Base-by-base conservation (phyloP, 2,329 filamentous ascomycete genomes). In the Stachybotrys echinatus region DNA sequence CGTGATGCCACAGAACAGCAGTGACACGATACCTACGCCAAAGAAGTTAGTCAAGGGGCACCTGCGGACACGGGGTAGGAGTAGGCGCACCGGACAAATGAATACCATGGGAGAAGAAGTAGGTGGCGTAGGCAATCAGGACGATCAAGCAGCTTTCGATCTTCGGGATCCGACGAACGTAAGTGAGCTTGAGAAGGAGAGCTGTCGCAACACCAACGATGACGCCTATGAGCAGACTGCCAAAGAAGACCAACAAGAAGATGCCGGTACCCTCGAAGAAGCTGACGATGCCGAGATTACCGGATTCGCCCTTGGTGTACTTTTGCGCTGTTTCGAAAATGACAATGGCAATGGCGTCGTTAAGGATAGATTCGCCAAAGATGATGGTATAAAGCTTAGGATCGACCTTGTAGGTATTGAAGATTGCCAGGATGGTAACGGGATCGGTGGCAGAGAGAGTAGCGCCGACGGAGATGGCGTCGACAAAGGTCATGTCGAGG, bases 361-460 rank as follows among this genome's bases (percentile, higher is more conserved):
- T 99, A 50, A 99, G 75, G 53, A 99, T 97, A 7, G 92, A 95
- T 72, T 99, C 94, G 65, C 94, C 94, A 68, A 99, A 99, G 58
- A 99, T 99, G 66, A 99, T 85, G 23, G 94, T 99, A 73, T 99
- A 99, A 18, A 99, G 81, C 72, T 97, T 97, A 3, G 94, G 94
- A 62, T 99, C 94, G 61, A 99, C 94, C 72, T 97, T 97, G 81
- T 97, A 99, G 2, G 94, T 88, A 69, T 96, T 97, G 81, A 99
- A 99, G 59, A 99, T 99, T 66, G 94, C 94, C 48, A 99, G 77
- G 60, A 99, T 97, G 0, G 94, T 99, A 52, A 99, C 92, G 0
- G 94, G 94, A 65, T 99, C 94, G 1, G 94, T 99, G 52, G 94
- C 94, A 2, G 94, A 97, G 27, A 99, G 81, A 0, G 94, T 99